Conservation (phyloP, 176 grass and related monocot species). For the Aegilops bicornis region DNA sequence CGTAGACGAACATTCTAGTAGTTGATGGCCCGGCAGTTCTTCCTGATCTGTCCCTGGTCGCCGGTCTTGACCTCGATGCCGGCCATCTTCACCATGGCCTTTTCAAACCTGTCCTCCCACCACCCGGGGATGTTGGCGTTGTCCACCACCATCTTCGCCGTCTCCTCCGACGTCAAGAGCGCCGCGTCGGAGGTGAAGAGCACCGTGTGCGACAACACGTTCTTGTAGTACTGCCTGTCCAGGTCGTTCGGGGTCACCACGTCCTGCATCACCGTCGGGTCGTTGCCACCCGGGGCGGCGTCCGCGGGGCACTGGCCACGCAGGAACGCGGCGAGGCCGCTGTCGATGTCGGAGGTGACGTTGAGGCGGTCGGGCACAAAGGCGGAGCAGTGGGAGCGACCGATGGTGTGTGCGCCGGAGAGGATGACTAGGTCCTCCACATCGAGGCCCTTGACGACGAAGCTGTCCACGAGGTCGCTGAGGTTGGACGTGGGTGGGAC, state of each 20-base stretch:
- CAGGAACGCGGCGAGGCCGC: not conserved
- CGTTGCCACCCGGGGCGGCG: not conserved
- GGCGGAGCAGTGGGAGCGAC: constrained; percentile 40
- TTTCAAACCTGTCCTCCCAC: constrained; percentile 13
- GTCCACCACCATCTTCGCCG: not conserved
- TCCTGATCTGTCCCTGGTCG: constrained; percentile 14
- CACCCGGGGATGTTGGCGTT: not conserved
- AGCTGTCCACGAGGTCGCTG: not conserved
- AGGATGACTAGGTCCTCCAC: constrained; percentile 40
- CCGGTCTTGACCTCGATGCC: not conserved
- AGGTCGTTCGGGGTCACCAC: constrained; percentile 18
- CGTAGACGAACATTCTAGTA: no score
- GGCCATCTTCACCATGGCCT: constrained; percentile 36
- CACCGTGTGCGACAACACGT: constrained; percentile 3
- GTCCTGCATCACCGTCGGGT: constrained; percentile 27
- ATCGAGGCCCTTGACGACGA: not conserved
- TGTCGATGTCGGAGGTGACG: not conserved
- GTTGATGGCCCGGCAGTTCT: constrained; percentile 4
- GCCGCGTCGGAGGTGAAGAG: constrained; percentile 32
- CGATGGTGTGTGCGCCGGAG: constrained; percentile 46
- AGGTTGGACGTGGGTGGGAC: not conserved
- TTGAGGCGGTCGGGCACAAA: constrained; percentile 8
- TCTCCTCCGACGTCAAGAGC: constrained; percentile 21
- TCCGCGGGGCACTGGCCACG: not conserved
- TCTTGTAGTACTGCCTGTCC: constrained; percentile 21